Evolutionary conservation across 495 filamentous ascomycete species (phyloP), one percentile per base, ranked within the genome.

Genomic region (Pseudomonodictys pantanalensis): DNA sequence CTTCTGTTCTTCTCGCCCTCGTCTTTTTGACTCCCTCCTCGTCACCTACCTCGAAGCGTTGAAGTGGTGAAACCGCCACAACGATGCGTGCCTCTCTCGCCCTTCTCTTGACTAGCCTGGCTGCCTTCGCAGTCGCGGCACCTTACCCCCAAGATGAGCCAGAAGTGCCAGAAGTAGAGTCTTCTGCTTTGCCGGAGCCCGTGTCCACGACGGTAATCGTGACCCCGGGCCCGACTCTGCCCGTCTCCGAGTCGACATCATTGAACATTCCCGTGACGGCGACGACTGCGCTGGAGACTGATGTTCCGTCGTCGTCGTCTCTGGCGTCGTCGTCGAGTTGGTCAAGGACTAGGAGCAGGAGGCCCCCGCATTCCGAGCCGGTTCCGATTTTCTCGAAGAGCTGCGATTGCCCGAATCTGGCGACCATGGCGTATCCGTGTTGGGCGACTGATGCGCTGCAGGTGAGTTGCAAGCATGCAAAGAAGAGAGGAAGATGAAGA

Each of bases 391-490:
- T 58, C 24, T 26, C 28, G 15, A 62, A 35, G 35, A 17, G 20
- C 20, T 63, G 60, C 28, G 53, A 57, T 23, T 63, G 60, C 26
- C 60, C 52, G 35, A n/a, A 45, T 43, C 15, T 57, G 38, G 39
- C 45, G 23, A 57, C 53, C 17, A 28, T 63, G 12, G 35, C 38
- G 45, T 52, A 47, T 51, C 60, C 60, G 28, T 63, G 60, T 39
- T 63, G 38, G 32, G 60, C 48, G 25, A 46, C 45, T 12, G 60
- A 58, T 62, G 45, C 45, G 25, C 25, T 57, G 20, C 17, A 38
- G 43, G 60, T 57, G 53, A 45, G 60, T 58, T 54, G 51, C 4
- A 20, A 17, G 25, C 26, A 35, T 17, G 33, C 4, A 39, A 23
- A 52, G 38, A 12, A 43, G 35, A 23, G 32, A 23, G 33, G 18